These are phyloP conservation scores for Mimosa pudica DNA, from an alignment of 306 rosid genomes.

Conservation along the genomic window DNA sequence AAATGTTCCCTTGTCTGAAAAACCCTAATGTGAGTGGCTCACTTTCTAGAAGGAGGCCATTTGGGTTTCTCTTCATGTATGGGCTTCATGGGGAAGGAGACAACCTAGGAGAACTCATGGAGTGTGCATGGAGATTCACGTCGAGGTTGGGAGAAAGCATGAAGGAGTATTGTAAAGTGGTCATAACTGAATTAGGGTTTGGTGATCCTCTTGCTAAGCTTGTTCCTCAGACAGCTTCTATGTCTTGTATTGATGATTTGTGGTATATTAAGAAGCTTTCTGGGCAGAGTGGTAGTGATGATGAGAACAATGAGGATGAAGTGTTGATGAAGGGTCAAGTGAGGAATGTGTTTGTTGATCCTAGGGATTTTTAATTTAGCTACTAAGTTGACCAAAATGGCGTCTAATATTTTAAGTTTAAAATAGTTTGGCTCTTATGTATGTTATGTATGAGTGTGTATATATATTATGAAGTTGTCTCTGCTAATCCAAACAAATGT, in stretches of 20 bases:
- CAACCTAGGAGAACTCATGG: constrained; percentile 60
- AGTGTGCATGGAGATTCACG: constrained; percentile 61
- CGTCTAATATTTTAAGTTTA: neutral
- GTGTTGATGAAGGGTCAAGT: constrained; percentile 46
- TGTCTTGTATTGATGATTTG: constrained; percentile 62
- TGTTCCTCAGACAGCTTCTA: constrained; percentile 49
- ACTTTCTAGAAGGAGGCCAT: constrained; percentile 26
- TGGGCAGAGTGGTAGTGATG: constrained; percentile 4
- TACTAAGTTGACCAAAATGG: neutral
- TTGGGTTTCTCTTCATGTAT: constrained; percentile 59
- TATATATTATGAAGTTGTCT: neutral
- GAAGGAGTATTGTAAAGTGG: constrained; percentile 45
- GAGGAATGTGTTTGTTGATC: constrained; percentile 71
- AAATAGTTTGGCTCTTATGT: neutral
- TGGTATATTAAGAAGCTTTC: constrained; percentile 62
- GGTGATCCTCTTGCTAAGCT: constrained; percentile 60
- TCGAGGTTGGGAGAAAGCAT: constrained; percentile 54
- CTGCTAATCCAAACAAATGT: neutral
- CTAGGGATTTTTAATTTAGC: constrained; percentile 61
- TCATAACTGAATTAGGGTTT: constrained; percentile 49
- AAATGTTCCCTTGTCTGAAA: constrained; percentile 58
- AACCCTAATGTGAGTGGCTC: constrained; percentile 37
- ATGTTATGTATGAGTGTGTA: neutral
- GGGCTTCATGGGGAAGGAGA: constrained; percentile 77
- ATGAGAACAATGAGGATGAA: constrained; percentile 39